Base-by-base conservation (phyloP, 2,329 filamentous ascomycete genomes). In the Aulographum hederae region DNA sequence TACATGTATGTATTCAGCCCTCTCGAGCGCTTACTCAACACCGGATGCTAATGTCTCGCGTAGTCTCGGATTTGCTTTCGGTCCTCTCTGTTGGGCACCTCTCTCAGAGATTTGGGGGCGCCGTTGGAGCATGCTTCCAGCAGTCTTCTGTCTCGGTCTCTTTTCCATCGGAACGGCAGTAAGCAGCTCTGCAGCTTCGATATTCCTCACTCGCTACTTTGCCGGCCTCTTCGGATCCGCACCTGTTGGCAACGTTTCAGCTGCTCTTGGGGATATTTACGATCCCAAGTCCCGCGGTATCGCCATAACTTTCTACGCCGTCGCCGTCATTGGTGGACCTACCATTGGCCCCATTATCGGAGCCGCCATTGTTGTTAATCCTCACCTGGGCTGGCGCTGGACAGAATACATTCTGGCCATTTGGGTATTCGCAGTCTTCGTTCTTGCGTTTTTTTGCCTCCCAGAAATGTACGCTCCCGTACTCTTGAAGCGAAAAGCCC, bases 261-360 rank as follows among this genome's bases (percentile, higher is more conserved):
- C 57, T 4, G 54, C 53, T 8, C 11, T 73, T 37, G 67, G 69
- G 8, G 70, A 75, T 43, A 67, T 72, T 50, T 73, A 73, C 40
- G 44, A 55, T 5, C 61, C 63, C 3, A 48, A 54, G 0, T 53
- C 70, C 31, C 52, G 69, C 38, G 69, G 69, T 5, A 48, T 64
- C 26, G 75, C 73, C 1, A 64, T 72, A 39, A 65, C 67, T 13
- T 45, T 77, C 19, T 81, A 78, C 42, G 68, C 73, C 3, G 61
- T 69, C 12, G 71, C 73, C 5, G 74, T 74, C 1, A 78, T 78
- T 47, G 56, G 79, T 34, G 74, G 74, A 1, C 72, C 75, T 0
- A 65, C 53, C 33, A 67, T 56, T 45, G 72, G 75, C 1, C 77
- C 77, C 2, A 71, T 79, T 28, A 64, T 67, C 5, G 71, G 71